Evolutionary conservation across 192 early-diverging fungal species (phyloP).

Genomic region (Pilobolus umbonatus): DNA sequence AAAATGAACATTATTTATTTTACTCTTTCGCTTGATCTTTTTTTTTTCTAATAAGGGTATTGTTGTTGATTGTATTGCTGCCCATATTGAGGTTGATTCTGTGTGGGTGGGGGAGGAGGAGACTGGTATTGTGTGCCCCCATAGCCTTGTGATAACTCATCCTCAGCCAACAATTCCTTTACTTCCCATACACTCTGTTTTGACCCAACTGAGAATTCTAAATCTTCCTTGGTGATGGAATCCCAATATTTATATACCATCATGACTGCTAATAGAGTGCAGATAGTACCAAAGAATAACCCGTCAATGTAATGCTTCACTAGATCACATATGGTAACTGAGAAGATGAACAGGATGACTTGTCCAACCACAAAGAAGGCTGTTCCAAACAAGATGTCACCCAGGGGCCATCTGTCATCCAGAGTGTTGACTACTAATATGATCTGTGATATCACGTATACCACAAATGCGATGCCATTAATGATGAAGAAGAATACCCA

Average conservation of each 20-base stretch:
- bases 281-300: constrained; percentile 83
- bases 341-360: constrained; percentile 67
- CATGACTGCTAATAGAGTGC: constrained; percentile 81
- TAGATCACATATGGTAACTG: constrained; percentile 63
- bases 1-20: not conserved
- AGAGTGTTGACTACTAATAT: constrained; percentile 79
- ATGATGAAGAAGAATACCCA: constrained; percentile 76
- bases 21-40: not conserved
- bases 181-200: constrained; percentile 85
- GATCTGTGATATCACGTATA: constrained; percentile 79
- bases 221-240: constrained; percentile 86
- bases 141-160: constrained; percentile 30
- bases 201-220: constrained; percentile 82
- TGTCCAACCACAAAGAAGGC: constrained; percentile 73
- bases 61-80: not conserved
- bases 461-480: constrained; percentile 60
- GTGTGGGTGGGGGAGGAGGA: not conserved
- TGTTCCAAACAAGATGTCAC: constrained; percentile 76
- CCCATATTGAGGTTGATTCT: not conserved
- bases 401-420: constrained; percentile 84
- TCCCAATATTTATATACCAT: constrained; percentile 98
- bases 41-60: not conserved
- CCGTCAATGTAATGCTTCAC: constrained; percentile 88
- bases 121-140: constrained; percentile 1
- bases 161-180: constrained; percentile 58